Evolutionary conservation across 202 grass and related monocot genomes (phyloP).

Genomic region (Digitaria exilis): DNA sequence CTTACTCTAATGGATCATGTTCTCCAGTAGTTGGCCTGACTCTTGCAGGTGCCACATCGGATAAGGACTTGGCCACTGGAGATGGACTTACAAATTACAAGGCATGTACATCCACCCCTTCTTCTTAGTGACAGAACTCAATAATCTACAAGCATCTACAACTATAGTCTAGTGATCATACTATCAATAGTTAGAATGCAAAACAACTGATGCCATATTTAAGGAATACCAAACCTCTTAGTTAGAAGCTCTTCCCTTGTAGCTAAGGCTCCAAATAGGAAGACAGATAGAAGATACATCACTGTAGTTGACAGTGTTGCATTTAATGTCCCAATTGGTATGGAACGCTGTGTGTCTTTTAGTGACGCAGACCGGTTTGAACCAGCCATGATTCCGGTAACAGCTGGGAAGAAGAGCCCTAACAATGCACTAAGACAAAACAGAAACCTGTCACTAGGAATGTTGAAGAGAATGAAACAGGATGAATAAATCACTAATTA

Average conservation of each 20-base stretch:
- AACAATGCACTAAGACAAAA: constrained; percentile 69
- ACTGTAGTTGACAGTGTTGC: constrained; percentile 71
- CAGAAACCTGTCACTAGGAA: not conserved
- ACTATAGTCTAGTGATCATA: constrained; percentile 3
- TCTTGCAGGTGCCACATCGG: no score
- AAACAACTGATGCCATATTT: constrained; percentile 2
- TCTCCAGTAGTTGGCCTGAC: no score
- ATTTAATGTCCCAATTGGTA: constrained; percentile 83
- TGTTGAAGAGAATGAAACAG: not conserved
- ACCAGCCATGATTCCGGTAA: constrained; percentile 98
- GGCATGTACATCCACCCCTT: not conserved
- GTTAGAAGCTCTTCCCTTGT: constrained; percentile 92
- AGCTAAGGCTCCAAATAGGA: constrained; percentile 85
- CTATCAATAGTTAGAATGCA: not conserved
- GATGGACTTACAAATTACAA: not conserved
- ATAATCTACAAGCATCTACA: not conserved
- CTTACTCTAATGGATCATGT: no score
- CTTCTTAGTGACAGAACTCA: not conserved
- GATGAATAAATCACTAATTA: not conserved
- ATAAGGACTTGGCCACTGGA: no score
- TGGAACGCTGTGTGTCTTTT: constrained; percentile 91
- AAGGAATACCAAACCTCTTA: constrained; percentile 62
- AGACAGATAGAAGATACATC: constrained; percentile 83
- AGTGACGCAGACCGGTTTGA: constrained; percentile 91
- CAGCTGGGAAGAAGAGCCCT: constrained; percentile 92